These are phyloP conservation scores for Prunus yedoensis DNA, from an alignment of 331 rosid species.

Conservation along the genomic window DNA sequence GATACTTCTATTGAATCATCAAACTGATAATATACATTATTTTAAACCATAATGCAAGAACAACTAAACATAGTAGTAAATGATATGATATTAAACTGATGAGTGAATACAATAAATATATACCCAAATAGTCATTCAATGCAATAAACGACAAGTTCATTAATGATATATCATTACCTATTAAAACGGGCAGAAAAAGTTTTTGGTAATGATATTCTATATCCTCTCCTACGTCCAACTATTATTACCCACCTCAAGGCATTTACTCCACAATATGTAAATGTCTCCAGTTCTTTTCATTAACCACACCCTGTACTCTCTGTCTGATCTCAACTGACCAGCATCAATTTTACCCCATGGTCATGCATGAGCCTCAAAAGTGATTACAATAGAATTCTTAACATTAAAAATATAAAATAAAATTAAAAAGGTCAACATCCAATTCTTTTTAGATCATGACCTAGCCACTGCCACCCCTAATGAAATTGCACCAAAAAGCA, in stretches of 20 bases:
- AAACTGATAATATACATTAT: background rate
- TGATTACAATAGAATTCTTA: too few relatives aligned
- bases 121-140: background rate
- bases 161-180: background rate
- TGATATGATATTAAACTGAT: background rate
- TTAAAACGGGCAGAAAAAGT: background rate
- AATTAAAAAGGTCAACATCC: background rate
- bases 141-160: background rate
- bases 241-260: background rate
- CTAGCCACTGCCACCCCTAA: background rate
- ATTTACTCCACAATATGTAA: background rate
- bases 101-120: background rate
- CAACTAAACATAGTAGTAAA: background rate
- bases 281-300: background rate
- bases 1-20: background rate
- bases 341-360: background rate
- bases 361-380: background rate
- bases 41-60: background rate
- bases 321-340: background rate
- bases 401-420: too few relatives aligned
- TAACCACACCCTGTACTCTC: background rate
- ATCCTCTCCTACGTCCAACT: background rate
- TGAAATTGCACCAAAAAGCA: background rate
- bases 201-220: too few relatives aligned
- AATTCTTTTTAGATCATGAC: background rate